These are phyloP conservation scores for Durio zibethinus DNA, from an alignment of 345 rosid species.

Conservation along the genomic window DNA sequence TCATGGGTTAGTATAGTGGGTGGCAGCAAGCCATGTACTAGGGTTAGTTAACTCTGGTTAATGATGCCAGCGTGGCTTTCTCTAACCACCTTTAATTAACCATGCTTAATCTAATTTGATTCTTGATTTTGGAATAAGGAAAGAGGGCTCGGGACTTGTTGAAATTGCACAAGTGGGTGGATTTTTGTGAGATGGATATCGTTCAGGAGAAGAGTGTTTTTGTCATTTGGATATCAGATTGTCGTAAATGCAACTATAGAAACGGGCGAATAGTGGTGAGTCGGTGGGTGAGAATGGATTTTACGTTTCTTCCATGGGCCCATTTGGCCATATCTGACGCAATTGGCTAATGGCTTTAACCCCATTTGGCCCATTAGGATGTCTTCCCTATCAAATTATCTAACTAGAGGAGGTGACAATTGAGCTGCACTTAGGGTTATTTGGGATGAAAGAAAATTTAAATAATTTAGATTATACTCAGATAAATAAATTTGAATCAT, in stretches of 20 bases:
- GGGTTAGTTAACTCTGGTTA: constrained; percentile 29
- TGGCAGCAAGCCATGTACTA: too few relatives aligned
- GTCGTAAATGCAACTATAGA: not conserved
- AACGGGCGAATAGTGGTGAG: not conserved
- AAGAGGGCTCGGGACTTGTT: not conserved
- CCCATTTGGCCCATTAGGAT: not conserved
- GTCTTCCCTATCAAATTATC: too few relatives aligned
- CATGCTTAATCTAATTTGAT: not conserved
- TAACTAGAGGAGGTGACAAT: too few relatives aligned
- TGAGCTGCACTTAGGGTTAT: too few relatives aligned
- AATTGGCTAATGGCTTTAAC: not conserved
- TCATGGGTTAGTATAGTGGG: too few relatives aligned
- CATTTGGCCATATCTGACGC: not conserved
- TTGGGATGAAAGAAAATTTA: too few relatives aligned
- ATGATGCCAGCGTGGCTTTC: constrained; percentile 15
- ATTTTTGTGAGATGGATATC: too few relatives aligned
- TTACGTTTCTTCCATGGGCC: constrained; percentile 4
- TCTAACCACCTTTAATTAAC: not conserved
- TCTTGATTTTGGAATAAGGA: not conserved
- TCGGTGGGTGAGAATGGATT: not conserved
- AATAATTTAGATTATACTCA: too few relatives aligned
- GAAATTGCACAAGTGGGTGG: too few relatives aligned
- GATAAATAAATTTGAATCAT: too few relatives aligned
- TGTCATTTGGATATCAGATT: too few relatives aligned
- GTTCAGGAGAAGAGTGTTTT: too few relatives aligned